Conservation (phyloP, 768 basidiomycete species). For the Goffeauzyma gilvescens region DNA sequence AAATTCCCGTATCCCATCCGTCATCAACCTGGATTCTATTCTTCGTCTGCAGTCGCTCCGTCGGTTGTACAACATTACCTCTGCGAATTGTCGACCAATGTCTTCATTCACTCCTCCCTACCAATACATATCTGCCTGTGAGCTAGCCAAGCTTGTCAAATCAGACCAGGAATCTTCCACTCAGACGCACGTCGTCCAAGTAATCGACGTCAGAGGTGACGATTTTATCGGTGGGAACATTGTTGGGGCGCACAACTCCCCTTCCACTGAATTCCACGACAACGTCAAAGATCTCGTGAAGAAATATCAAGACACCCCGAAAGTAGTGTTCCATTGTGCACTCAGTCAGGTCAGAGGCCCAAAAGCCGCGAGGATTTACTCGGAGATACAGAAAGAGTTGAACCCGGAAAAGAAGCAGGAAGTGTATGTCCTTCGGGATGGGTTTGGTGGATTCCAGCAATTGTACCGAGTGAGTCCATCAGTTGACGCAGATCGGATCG, state of each 20-base stretch:
- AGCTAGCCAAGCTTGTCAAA: constrained; percentile 27
- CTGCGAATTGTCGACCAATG: no score
- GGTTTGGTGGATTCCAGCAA: constrained; percentile 28
- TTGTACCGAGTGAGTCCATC: constrained; percentile 19
- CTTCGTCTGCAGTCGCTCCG: no score
- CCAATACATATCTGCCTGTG: constrained; percentile 23
- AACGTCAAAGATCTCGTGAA: constrained; percentile 22
- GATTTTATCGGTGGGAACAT: constrained; percentile 32
- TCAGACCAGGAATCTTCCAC: constrained; percentile 1
- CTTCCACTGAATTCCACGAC: constrained; percentile 24
- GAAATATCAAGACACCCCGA: constrained; percentile 13
- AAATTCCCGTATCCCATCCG: no score
- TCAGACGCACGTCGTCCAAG: no score
- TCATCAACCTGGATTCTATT: no score
- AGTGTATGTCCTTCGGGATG: constrained; percentile 27
- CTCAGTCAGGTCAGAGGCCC: constrained; percentile 20
- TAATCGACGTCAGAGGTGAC: constrained; percentile 28
- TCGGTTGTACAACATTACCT: no score
- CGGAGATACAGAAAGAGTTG: constrained; percentile 18
- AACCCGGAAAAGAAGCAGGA: constrained; percentile 17
- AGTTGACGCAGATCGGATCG: neutral
- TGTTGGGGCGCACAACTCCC: constrained; percentile 22
- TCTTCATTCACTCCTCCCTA: constrained; percentile 21
- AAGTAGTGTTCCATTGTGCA: constrained; percentile 31
- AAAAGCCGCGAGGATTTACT: constrained; percentile 21